A percentile compares a stretch with the other conserved stretches of the same genome.
These are phyloP conservation scores for Diaporthe eres DNA, from an alignment of 2,329 filamentous ascomycete species.

Conservation along the genomic window DNA sequence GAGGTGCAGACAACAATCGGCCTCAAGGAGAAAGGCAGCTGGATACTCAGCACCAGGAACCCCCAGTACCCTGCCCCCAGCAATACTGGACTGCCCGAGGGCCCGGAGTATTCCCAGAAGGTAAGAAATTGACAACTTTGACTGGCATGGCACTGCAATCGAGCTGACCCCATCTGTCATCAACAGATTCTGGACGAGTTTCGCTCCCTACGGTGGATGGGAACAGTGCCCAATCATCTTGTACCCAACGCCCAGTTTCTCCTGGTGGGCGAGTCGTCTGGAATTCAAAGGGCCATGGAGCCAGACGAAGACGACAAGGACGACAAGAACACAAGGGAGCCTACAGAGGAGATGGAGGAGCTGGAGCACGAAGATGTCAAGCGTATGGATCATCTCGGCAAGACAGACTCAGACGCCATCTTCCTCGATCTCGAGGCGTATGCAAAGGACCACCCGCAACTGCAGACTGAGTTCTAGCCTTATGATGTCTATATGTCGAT, in stretches of 20 bases:
- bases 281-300: slow-evolving; percentile 69
- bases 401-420: slow-evolving; percentile 61
- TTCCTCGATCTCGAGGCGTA: slow-evolving; percentile 62
- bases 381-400: slow-evolving; percentile 68
- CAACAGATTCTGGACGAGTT: slow-evolving; percentile 82
- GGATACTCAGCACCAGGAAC: slow-evolving; percentile 85
- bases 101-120: slow-evolving; percentile 78
- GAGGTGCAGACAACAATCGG: slow-evolving; percentile 84
- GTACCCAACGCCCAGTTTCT: slow-evolving; percentile 83
- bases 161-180: background rate
- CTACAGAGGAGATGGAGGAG: slow-evolving; percentile 79
- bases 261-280: slow-evolving; percentile 79
- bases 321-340: slow-evolving; percentile 71
- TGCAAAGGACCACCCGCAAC: slow-evolving; percentile 73
- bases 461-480: slow-evolving; percentile 69
- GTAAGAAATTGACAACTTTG: slow-evolving; percentile 57
- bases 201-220: slow-evolving; percentile 78
- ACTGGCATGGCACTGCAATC: background rate
- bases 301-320: slow-evolving; percentile 69
- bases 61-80: slow-evolving; percentile 77
- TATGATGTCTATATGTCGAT: background rate
- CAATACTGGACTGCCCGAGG: slow-evolving; percentile 73
- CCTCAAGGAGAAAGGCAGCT: slow-evolving; percentile 79
- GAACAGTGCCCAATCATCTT: slow-evolving; percentile 79
- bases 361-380: slow-evolving; percentile 82